These are phyloP conservation scores for Saturnispora diversa DNA, from an alignment of 805 yeast genomes.

Conservation along the genomic window DNA sequence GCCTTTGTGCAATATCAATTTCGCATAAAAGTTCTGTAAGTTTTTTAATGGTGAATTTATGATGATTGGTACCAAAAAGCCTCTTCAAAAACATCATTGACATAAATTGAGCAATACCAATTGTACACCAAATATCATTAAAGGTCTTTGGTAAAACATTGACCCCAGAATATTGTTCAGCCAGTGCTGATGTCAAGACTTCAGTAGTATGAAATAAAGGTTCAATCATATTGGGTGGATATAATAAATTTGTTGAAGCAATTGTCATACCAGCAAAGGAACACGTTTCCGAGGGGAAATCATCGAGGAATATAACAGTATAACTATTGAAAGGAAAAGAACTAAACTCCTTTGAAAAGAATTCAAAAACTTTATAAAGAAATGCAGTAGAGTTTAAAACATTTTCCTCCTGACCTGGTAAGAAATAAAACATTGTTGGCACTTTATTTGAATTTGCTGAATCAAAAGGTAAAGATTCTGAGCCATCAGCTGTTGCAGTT, in stretches of 20 bases:
- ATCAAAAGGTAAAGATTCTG: conserved; percentile 12
- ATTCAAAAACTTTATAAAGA: conserved; percentile 71
- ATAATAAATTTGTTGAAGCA: conserved; percentile 52
- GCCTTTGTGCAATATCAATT: conserved; percentile 70
- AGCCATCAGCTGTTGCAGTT: conserved; percentile 23
- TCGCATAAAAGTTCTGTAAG: conserved; percentile 60
- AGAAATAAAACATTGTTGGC: conserved; percentile 54
- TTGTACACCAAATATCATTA: conserved; percentile 82
- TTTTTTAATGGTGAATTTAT: conserved; percentile 58
- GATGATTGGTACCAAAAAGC: conserved; percentile 79
- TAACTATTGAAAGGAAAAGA: conserved; percentile 87
- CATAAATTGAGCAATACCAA: conserved; percentile 83
- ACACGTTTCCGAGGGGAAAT: conserved; percentile 39
- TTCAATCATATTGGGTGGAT: conserved; percentile 68
- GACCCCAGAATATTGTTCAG: conserved; percentile 91
- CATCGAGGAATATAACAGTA: conserved; percentile 64
- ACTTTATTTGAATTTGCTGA: conserved; percentile 29
- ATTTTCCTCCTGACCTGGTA: conserved; percentile 49
- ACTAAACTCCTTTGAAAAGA: conserved; percentile 79
- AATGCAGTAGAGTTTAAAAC: conserved; percentile 70
- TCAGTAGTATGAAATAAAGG: conserved; percentile 69
- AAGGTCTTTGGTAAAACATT: conserved; percentile 74
- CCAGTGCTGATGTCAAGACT: conserved; percentile 55
- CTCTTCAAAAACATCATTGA: conserved; percentile 57
- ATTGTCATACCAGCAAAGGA: conserved; percentile 73